Evolutionary conservation across 1,139 yeast genomes (phyloP).

Genomic region (Yamadazyma siamensis): DNA sequence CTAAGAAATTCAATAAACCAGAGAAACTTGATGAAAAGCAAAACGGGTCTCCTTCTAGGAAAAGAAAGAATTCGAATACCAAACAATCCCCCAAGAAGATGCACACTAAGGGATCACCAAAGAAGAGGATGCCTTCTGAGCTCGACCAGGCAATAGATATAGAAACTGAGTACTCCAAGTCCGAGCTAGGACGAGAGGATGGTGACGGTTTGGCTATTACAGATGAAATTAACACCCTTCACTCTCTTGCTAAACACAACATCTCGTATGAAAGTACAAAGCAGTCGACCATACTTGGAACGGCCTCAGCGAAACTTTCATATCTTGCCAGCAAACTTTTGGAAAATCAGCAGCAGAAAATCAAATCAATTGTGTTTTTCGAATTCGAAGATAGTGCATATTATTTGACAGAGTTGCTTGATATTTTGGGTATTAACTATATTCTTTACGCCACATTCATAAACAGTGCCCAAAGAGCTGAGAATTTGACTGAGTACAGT

Average conservation of each 20-base stretch:
- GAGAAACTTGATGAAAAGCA: slow-evolving; percentile 18
- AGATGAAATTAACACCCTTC: slow-evolving; percentile 14
- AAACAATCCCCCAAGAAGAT: slow-evolving; percentile 3
- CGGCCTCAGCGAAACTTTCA: slow-evolving; percentile 60
- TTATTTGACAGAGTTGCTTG: slow-evolving; percentile 61
- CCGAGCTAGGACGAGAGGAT: slow-evolving; percentile 14
- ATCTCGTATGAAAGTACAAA: slow-evolving; percentile 21
- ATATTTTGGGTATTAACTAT: slow-evolving; percentile 56
- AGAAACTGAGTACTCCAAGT: slow-evolving; percentile 7
- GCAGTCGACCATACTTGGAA: slow-evolving; percentile 46
- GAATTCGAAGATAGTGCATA: slow-evolving; percentile 72
- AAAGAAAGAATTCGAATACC: slow-evolving; percentile 4
- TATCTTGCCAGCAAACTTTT: slow-evolving; percentile 53
- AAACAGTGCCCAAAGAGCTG: slow-evolving; percentile 47
- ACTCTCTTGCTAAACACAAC: slow-evolving; percentile 14
- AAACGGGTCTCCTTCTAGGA: slow-evolving; percentile 2
- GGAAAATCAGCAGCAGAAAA: slow-evolving; percentile 43
- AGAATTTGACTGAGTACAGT: slow-evolving; percentile 51
- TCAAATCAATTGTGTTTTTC: slow-evolving; percentile 62
- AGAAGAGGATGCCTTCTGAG: slow-evolving; percentile 1
- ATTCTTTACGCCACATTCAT: slow-evolving; percentile 63
- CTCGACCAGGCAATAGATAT: slow-evolving; percentile 9
- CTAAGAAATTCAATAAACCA: slow-evolving; percentile 28
- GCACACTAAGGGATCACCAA: slow-evolving; percentile 1
- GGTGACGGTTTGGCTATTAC: slow-evolving; percentile 20